Percentiles rank a stretch among this genome's conserved stretches.
phyloP scores from a whole-genome alignment of 176 grass and related monocot genomes.

The barley (Hordeum vulgare) region MorexV3_pseudomolecules_assembly NC_058522.1:565021733-565022232 shows the following conservation, averaged over 20 bases:
- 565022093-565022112: slow-evolving; percentile 76
- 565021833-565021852: slow-evolving; percentile 69
- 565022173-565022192: slow-evolving; percentile 27
- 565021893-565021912: slow-evolving; percentile 66
- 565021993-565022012: too few relatives aligned
- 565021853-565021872: too few relatives aligned
- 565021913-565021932: slow-evolving; percentile 92
- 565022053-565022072: slow-evolving; percentile 55
- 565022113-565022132: slow-evolving; percentile 65
- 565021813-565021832: slow-evolving; percentile 63
- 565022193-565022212: slow-evolving; percentile 12
- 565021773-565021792: too few relatives aligned
- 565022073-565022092: slow-evolving; percentile 82
- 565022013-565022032: neutral
- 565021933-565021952: slow-evolving; percentile 75
- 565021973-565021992: neutral
- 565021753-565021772: neutral
- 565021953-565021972: slow-evolving; percentile 31
- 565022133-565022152: slow-evolving; percentile 67
- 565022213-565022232: neutral
- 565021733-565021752: neutral
- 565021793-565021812: neutral
- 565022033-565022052: neutral
- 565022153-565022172: slow-evolving; percentile 63
- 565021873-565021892: slow-evolving; percentile 42